Percentiles rank a stretch among this genome's conserved stretches.
Conservation (phyloP, 2,329 filamentous ascomycete genomes). For the Huntiella decipiens region DNA sequence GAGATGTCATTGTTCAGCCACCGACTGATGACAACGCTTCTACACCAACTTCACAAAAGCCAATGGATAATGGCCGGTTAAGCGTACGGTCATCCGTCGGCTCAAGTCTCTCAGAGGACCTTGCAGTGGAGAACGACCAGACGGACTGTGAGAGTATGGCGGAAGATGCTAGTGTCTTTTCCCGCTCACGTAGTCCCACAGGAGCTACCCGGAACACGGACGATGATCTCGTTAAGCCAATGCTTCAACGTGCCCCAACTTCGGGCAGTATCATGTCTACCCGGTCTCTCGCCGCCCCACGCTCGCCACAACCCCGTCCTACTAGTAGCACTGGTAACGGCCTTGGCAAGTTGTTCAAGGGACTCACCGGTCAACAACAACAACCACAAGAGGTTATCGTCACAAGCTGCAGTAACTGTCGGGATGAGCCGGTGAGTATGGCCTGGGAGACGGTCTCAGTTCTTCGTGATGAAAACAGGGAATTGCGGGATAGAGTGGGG, state of each 20-base stretch:
- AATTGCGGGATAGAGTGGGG: constrained; percentile 38
- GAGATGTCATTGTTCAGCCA: constrained; percentile 7
- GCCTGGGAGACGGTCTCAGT: constrained; percentile 48
- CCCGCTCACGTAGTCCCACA: constrained; percentile 38
- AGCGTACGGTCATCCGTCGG: constrained; percentile 13
- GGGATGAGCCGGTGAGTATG: constrained; percentile 36
- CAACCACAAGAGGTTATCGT: constrained; percentile 9
- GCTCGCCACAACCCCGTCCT: constrained; percentile 8
- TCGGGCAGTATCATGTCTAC: constrained; percentile 16
- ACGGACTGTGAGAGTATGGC: constrained; percentile 30
- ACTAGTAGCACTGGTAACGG: neutral
- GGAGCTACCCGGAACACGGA: no score
- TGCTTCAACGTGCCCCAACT: constrained; percentile 13
- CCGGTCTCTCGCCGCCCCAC: constrained; percentile 12
- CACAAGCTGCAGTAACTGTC: constrained; percentile 33
- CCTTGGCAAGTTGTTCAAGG: constrained; percentile 14
- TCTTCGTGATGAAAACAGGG: constrained; percentile 41
- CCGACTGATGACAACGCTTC: neutral
- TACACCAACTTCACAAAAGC: neutral
- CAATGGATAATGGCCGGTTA: constrained; percentile 1
- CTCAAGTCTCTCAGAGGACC: constrained; percentile 30
- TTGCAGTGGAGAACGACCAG: constrained; percentile 34
- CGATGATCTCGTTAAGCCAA: no score
- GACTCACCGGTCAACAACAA: constrained; percentile 21
- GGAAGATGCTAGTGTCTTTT: constrained; percentile 39